Conservation (phyloP, 1,139 yeast genomes). For the Pneumocystis murina region DNA sequence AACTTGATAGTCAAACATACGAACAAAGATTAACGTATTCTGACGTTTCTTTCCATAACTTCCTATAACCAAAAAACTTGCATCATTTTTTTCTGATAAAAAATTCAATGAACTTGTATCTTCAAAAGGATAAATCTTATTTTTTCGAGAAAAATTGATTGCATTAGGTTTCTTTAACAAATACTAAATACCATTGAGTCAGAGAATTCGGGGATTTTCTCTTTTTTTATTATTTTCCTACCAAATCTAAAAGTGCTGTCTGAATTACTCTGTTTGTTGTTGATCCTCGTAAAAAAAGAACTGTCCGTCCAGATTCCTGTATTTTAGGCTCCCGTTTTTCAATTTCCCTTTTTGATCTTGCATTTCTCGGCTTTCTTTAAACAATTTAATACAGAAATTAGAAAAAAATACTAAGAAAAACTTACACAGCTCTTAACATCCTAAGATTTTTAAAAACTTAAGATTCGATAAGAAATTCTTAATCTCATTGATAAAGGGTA, state of each 20-base stretch:
- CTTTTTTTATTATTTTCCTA: conserved; percentile 32
- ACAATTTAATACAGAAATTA: not conserved
- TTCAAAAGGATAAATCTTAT: conserved; percentile 84
- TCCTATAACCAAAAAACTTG: conserved; percentile 70
- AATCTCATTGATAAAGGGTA: no score
- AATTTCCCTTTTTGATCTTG: conserved; percentile 87
- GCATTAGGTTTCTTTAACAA: conserved; percentile 85
- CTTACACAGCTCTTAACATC: no score
- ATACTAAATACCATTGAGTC: conserved; percentile 25
- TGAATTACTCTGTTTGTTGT: conserved; percentile 67
- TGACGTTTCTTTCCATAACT: conserved; percentile 85
- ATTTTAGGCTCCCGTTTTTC: conserved; percentile 79
- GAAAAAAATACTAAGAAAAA: not conserved
- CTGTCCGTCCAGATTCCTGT: conserved; percentile 78
- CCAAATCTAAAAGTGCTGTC: conserved; percentile 75
- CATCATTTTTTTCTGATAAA: conserved; percentile 85
- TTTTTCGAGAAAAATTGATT: conserved; percentile 75
- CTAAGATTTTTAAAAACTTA: no score
- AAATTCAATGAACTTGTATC: conserved; percentile 79
- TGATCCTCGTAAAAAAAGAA: conserved; percentile 81
- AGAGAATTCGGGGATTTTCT: not conserved
- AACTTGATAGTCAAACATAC: conserved; percentile 79
- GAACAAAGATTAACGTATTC: conserved; percentile 68
- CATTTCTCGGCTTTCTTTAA: conserved; percentile 64
- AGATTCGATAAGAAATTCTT: no score